phyloP scores from a whole-genome alignment of 371 early-diverging fungal species.

The Mucor velutinosus region DNA sequence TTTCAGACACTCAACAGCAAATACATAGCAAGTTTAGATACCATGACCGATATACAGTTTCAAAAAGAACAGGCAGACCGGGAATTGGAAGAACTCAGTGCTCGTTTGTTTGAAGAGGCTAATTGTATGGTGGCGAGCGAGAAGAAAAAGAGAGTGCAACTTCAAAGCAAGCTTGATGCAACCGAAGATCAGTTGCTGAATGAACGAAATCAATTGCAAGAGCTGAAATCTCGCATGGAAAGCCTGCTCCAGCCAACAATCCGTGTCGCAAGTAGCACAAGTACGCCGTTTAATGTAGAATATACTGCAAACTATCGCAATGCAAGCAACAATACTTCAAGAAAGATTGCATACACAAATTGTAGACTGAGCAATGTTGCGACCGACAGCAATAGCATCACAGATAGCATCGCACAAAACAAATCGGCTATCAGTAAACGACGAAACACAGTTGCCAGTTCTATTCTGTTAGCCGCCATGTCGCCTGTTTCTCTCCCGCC shows the following conservation, averaged over 20 bases:
- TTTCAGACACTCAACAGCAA: slow-evolving; percentile 65
- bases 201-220: slow-evolving; percentile 26
- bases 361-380: background rate
- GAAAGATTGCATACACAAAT: background rate
- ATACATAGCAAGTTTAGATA: slow-evolving; percentile 65
- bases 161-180: background rate
- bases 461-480: background rate
- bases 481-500: background rate
- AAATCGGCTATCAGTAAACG: background rate
- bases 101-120: slow-evolving; percentile 31
- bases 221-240: slow-evolving; percentile 5
- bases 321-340: background rate
- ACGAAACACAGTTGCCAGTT: background rate
- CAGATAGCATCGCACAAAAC: background rate
- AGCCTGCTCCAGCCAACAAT: background rate
- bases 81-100: slow-evolving; percentile 33
- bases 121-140: slow-evolving; percentile 34
- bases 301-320: background rate
- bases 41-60: slow-evolving; percentile 59
- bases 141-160: slow-evolving; percentile 8
- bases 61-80: slow-evolving; percentile 17
- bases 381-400: background rate
- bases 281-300: background rate
- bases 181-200: slow-evolving; percentile 22
- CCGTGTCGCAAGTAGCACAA: background rate